A percentile compares a stretch with the other conserved stretches of the same genome.
These are phyloP conservation scores for Suillus americanus DNA, from an alignment of 768 basidiomycete genomes.

Conservation along the genomic window DNA sequence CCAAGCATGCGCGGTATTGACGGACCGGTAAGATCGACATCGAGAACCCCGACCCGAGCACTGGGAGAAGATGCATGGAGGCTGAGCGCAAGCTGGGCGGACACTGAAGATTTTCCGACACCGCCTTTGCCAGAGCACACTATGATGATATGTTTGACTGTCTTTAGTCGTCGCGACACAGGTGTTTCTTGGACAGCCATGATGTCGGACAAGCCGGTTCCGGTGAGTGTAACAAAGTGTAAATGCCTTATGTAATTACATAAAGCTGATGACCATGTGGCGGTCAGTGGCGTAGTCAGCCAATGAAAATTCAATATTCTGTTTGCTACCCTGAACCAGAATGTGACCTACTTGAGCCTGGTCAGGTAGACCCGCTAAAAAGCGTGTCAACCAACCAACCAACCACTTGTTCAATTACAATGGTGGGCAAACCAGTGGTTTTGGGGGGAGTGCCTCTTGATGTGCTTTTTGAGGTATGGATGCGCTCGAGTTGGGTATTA, in stretches of 20 bases:
- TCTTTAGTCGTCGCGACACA: conserved; percentile 66
- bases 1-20: conserved; percentile 96
- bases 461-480: neutral
- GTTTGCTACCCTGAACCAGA: neutral
- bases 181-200: conserved; percentile 48
- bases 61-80: conserved; percentile 69
- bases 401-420: neutral
- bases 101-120: conserved; percentile 97
- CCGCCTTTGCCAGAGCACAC: conserved; percentile 97
- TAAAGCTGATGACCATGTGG: neutral
- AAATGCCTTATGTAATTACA: conserved; percentile 2
- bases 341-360: neutral
- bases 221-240: neutral
- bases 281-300: too few relatives aligned
- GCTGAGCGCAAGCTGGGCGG: conserved; percentile 87
- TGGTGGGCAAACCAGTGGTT: neutral
- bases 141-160: conserved; percentile 84
- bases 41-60: conserved; percentile 83
- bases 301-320: neutral
- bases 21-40: conserved; percentile 92
- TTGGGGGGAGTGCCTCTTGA: neutral
- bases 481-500: neutral
- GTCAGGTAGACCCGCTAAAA: neutral
- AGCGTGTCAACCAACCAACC: too few relatives aligned
- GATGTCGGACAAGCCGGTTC: neutral